A percentile compares a stretch with the other conserved stretches of the same genome.
Evolutionary conservation across 352 stramenopile species (phyloP).

Genomic region (Thraustochytrium aureum): DNA sequence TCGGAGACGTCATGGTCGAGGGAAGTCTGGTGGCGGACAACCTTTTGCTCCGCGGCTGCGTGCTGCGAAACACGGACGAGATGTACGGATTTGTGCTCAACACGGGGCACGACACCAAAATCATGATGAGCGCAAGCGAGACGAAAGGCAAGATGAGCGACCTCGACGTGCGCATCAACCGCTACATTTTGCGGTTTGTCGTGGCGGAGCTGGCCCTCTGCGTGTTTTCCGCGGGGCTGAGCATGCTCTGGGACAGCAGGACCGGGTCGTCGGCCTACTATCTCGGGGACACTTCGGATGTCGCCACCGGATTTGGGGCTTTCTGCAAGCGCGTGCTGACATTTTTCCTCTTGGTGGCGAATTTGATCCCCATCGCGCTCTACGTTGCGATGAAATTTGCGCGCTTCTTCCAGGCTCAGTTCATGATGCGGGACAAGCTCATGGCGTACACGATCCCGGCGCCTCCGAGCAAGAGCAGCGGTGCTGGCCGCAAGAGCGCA

Average conservation of each 20-base stretch:
- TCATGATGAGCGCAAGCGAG: constrained; percentile 75
- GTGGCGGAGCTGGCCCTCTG: constrained; percentile 69
- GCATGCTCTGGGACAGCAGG: constrained; percentile 8
- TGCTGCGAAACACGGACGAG: constrained; percentile 80
- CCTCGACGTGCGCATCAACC: constrained; percentile 72
- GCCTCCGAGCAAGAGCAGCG: no score
- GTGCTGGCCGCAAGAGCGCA: no score
- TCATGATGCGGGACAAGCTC: constrained; percentile 84
- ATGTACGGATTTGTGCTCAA: constrained; percentile 80
- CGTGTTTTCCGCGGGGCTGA: constrained; percentile 54
- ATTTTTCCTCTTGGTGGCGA: constrained; percentile 82
- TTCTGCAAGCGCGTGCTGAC: constrained; percentile 12
- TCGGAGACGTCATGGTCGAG: not conserved
- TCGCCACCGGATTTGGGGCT: not conserved
- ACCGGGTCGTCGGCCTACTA: constrained; percentile 13
- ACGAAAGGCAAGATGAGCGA: constrained; percentile 73
- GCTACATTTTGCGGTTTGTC: constrained; percentile 73
- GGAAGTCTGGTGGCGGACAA: constrained; percentile 59
- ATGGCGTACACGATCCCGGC: constrained; percentile 63
- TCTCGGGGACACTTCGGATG: constrained; percentile 42
- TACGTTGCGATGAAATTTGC: constrained; percentile 89
- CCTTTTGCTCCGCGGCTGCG: constrained; percentile 79
- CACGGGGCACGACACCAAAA: constrained; percentile 83
- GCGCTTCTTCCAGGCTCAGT: constrained; percentile 76
- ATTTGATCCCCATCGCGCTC: constrained; percentile 88